Conservation (phyloP, 2,329 filamentous ascomycete genomes). For the Aureobasidium zeae region DNA sequence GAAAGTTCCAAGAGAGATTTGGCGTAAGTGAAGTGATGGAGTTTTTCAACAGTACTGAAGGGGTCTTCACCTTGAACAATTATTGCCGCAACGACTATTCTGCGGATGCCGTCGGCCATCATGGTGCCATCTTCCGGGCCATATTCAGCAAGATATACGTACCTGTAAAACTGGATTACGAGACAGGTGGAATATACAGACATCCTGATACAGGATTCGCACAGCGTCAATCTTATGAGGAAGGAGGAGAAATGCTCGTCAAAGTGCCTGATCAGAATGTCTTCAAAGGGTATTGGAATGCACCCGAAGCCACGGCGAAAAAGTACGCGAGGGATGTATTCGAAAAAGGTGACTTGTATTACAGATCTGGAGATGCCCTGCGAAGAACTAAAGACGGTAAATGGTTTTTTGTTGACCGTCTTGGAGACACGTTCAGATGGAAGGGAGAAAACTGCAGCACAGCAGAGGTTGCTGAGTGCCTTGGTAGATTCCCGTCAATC, state of each 20-base stretch:
- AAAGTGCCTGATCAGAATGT: conserved; percentile 44
- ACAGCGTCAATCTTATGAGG: conserved; percentile 51
- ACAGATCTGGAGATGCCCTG: conserved; percentile 41
- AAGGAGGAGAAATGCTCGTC: conserved; percentile 70
- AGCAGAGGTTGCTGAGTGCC: conserved; percentile 38
- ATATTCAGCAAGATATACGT: conserved; percentile 48
- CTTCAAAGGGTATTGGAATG: conserved; percentile 63
- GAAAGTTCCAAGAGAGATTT: conserved; percentile 54
- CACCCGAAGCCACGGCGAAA: conserved; percentile 55
- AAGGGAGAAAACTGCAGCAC: conserved; percentile 43
- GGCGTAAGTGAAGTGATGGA: conserved; percentile 55
- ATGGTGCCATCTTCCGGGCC: conserved; percentile 53
- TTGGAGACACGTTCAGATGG: conserved; percentile 44
- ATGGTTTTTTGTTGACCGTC: conserved; percentile 42
- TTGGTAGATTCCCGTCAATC: conserved; percentile 37
- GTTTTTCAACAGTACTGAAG: conserved; percentile 72
- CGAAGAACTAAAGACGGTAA: conserved; percentile 35
- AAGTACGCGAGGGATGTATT: conserved; percentile 41
- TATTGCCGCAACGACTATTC: conserved; percentile 52
- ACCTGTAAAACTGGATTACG: conserved; percentile 59
- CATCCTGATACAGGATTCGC: conserved; percentile 61
- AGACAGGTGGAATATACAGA: conserved; percentile 56
- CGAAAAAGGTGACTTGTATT: conserved; percentile 39
- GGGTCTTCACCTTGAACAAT: conserved; percentile 49
- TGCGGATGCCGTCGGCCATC: conserved; percentile 58